phyloP scores from a whole-genome alignment of 176 grass and related monocot genomes.

The Rhynchospora tenuis region DNA sequence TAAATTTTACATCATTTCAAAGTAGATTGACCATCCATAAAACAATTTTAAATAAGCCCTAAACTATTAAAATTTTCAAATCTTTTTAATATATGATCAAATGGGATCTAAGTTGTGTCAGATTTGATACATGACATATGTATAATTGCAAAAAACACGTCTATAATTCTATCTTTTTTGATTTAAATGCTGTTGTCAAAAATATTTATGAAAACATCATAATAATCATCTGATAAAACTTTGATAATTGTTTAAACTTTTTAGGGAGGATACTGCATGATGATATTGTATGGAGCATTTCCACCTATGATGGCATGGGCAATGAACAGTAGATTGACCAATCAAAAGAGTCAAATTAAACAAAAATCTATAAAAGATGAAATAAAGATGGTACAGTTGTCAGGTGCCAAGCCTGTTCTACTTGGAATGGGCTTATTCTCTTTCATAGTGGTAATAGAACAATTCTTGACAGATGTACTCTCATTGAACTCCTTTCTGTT shows the following conservation, averaged over 20 bases:
- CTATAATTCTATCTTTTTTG: not conserved
- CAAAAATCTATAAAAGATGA: slow-evolving; percentile 1
- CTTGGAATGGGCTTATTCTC: slow-evolving; percentile 63
- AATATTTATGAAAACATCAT: not conserved
- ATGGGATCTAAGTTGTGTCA: not conserved
- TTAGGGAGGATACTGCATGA: slow-evolving; percentile 86
- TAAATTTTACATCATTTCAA: too few species aligned
- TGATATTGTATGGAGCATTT: slow-evolving; percentile 69
- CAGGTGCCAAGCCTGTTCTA: slow-evolving; percentile 46
- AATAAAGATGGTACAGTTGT: not conserved
- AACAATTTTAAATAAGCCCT: not conserved
- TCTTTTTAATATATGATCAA: not conserved
- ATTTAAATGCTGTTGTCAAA: not conserved
- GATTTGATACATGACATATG: not conserved
- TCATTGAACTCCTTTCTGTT: slow-evolving; percentile 30
- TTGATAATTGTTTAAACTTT: not conserved
- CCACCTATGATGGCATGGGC: slow-evolving; percentile 81
- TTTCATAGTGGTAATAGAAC: slow-evolving; percentile 37
- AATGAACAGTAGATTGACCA: slow-evolving; percentile 28
- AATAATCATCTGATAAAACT: not conserved
- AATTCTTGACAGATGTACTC: slow-evolving; percentile 42
- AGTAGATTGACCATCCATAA: not conserved
- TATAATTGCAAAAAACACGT: not conserved
- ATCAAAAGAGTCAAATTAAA: not conserved
- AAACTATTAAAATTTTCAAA: not conserved